phyloP scores from a whole-genome alignment of 805 yeast genomes.

The Ogataea ganodermae region DNA sequence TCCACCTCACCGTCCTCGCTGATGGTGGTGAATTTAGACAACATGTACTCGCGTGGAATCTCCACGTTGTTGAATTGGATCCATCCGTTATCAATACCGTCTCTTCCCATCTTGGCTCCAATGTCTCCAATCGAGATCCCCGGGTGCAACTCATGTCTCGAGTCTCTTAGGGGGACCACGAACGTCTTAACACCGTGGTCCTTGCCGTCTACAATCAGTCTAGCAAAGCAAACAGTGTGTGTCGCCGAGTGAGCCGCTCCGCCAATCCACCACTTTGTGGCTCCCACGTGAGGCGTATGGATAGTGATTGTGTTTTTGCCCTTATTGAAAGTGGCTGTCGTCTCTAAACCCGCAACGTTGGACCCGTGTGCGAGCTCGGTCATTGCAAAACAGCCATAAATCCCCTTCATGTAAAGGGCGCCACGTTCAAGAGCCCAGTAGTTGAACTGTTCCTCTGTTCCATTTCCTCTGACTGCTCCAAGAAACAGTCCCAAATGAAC shows the following conservation, averaged over 20 bases:
- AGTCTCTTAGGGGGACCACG: conserved; percentile 85
- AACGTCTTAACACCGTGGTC: conserved; percentile 93
- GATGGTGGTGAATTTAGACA: conserved; percentile 76
- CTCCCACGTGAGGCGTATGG: conserved; percentile 87
- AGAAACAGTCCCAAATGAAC: conserved; percentile 87
- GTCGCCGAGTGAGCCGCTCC: conserved; percentile 96
- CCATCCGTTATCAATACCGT: conserved; percentile 97
- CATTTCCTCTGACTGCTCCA: conserved; percentile 81
- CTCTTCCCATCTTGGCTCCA: conserved; percentile 94
- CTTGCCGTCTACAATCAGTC: conserved; percentile 75
- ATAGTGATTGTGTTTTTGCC: conserved; percentile 67
- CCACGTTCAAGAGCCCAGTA: conserved; percentile 82
- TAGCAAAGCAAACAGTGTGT: conserved; percentile 82
- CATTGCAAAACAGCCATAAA: conserved; percentile 91
- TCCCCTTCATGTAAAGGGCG: conserved; percentile 56
- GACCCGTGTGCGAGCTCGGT: conserved; percentile 94
- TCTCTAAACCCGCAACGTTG: conserved; percentile 89
- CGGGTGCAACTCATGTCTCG: conserved; percentile 68
- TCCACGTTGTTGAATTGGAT: conserved; percentile 83
- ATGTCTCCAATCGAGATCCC: conserved; percentile 89
- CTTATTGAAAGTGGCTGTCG: conserved; percentile 81
- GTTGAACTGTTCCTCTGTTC: conserved; percentile 77
- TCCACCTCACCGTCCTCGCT: conserved; percentile 66
- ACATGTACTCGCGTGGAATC: conserved; percentile 82
- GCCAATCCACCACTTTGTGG: conserved; percentile 99